Conservation (phyloP, 2,329 filamentous ascomycete species). For the Colletotrichum tropicicola region DNA sequence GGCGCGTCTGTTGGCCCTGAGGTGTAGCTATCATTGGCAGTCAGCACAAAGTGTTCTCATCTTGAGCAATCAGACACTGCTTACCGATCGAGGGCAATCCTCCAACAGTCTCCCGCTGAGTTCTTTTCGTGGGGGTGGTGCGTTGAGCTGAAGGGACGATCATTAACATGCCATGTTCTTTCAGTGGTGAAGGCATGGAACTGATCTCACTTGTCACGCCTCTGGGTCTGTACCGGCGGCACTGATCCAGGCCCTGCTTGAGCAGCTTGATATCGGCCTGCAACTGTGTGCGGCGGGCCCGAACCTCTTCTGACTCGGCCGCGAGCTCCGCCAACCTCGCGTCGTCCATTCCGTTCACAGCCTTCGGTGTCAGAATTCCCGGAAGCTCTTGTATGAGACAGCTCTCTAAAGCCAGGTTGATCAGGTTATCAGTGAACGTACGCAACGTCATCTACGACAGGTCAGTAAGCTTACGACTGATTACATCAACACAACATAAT, state of each 20-base stretch:
- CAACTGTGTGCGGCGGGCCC: constrained; percentile 20
- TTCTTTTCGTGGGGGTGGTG: not conserved
- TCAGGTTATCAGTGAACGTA: constrained; percentile 57
- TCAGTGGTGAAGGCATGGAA: not conserved
- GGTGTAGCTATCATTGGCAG: not conserved
- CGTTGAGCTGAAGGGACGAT: not conserved
- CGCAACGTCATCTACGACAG: constrained; percentile 47
- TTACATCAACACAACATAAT: no score
- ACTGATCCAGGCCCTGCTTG: constrained; percentile 31
- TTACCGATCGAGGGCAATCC: not conserved
- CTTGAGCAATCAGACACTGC: not conserved
- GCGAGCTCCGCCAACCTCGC: constrained; percentile 39
- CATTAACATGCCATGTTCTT: not conserved
- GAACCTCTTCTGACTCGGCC: constrained; percentile 40
- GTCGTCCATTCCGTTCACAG: constrained; percentile 45
- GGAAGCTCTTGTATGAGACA: constrained; percentile 53
- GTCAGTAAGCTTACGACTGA: not conserved
- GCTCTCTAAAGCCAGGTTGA: constrained; percentile 57
- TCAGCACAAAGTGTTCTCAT: not conserved
- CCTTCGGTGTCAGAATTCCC: constrained; percentile 48
- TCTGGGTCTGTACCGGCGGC: constrained; percentile 30
- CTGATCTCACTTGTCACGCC: constrained; percentile 3
- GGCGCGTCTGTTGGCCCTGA: not conserved
- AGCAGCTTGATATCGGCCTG: constrained; percentile 30
- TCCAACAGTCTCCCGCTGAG: not conserved